Base-by-base conservation (phyloP, 257 asterid species). In the Voacanga thouarsii region DNA sequence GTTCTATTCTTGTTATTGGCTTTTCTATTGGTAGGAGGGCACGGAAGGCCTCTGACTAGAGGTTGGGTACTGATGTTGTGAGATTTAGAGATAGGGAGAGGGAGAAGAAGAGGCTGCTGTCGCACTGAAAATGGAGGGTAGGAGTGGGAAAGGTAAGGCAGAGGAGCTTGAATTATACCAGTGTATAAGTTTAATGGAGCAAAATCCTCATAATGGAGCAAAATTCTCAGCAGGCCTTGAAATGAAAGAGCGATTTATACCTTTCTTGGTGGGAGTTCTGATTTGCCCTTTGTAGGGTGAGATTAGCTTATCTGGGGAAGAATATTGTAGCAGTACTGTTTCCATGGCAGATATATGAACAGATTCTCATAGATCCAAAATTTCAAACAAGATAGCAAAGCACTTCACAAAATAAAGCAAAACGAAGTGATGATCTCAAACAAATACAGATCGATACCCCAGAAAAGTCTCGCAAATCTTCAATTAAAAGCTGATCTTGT, bases 91-190 rank as follows among this genome's bases (percentile, higher is more conserved):
- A 44, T 70, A 23, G 87, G 72, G 26, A 87, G 64, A 6, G 97
- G 96, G 23, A 90, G 94, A 45, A 94, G 97, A 47, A 90, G 96
- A 6, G 87, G 91, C 4, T 77, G 84, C 49, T 77, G 81, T 30
- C 55, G 90, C 66, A 59, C 74, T 12, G 87, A 33, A 78, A 30
- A 80, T 8, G 89, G 86, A 65, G 94, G 93, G 78, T 75, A 85
- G 43, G 94, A 88, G 1, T 69, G 88, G 37, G 77, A 90, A 50
- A 79, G 80, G 47, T 45, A 67, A 47, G 80, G 86, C 3, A 86
- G 89, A 3, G 87, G 93, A 61, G 89, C 71, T 59, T 78, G 96
- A 14, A 90, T 77, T 78, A 89, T 47, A 44, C 97, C 97, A 56
- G 67, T 10, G 26, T 83, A 84, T 23, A 75, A 78, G 68, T 75